phyloP scores from a whole-genome alignment of 2,329 filamentous ascomycete genomes.

The Fusarium annulatum region DNA sequence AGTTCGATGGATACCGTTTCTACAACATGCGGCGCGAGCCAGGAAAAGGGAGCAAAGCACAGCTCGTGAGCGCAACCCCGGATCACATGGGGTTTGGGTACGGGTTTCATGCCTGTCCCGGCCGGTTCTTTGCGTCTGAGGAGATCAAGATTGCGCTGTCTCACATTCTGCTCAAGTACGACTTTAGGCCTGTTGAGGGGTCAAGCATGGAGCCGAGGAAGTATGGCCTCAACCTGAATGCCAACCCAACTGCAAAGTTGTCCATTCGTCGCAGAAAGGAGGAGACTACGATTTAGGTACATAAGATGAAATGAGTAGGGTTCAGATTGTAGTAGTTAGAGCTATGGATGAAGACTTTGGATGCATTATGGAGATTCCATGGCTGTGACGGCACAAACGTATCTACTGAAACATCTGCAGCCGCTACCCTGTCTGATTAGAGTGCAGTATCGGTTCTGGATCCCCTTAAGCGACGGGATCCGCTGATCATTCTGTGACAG shows the following conservation, averaged over 20 bases:
- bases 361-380: too few species aligned
- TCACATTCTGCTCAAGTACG: background rate
- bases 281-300: background rate
- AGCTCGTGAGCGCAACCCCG: background rate
- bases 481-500: background rate
- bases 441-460: too few species aligned
- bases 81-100: background rate
- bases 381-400: too few species aligned
- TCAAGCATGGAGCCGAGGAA: background rate
- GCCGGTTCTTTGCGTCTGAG: background rate
- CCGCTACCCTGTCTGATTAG: too few species aligned
- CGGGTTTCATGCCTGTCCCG: background rate
- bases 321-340: too few species aligned
- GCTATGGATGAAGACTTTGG: too few species aligned
- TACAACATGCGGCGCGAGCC: background rate
- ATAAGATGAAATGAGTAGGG: too few species aligned
- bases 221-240: background rate
- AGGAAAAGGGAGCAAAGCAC: background rate
- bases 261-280: background rate
- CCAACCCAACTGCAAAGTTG: background rate
- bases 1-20: background rate
- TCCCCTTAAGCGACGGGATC: too few species aligned
- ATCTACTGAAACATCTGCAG: too few species aligned
- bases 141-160: background rate
- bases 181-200: background rate